A percentile compares a stretch with the other conserved stretches of the same genome.
Evolutionary conservation across 495 filamentous ascomycete species (phyloP).

Genomic region (Aspergillus campestris): DNA sequence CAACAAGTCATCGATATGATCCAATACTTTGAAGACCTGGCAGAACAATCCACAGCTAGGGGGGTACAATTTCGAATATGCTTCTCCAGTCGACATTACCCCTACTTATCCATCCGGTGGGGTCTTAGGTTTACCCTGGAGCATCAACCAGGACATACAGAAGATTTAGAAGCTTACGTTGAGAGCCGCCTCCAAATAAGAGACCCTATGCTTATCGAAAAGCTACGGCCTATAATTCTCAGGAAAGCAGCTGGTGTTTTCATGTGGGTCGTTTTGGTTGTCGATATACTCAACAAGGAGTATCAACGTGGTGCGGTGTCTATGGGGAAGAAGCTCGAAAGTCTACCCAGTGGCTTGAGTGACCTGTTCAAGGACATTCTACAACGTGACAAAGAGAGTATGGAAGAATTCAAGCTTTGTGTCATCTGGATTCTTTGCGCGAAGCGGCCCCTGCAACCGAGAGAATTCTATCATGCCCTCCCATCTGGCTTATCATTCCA

Average conservation of each 20-base stretch:
- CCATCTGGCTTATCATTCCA: constrained; percentile 10
- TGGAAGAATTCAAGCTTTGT: constrained; percentile 21
- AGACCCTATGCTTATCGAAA: constrained; percentile 4
- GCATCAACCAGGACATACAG: constrained; percentile 18
- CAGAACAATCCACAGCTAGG: constrained; percentile 8
- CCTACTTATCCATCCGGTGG: constrained; percentile 29
- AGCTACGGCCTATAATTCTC: constrained; percentile 20
- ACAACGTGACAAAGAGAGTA: constrained; percentile 16
- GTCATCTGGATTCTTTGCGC: constrained; percentile 33
- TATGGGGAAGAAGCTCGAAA: constrained; percentile 18
- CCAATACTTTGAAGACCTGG: constrained; percentile 28
- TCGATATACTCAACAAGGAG: constrained; percentile 37
- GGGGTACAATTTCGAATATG: constrained; percentile 21
- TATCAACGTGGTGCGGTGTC: constrained; percentile 15
- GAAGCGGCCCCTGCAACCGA: constrained; percentile 15
- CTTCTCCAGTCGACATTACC: constrained; percentile 46
- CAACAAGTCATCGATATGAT: constrained; percentile 29
- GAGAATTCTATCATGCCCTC: constrained; percentile 28
- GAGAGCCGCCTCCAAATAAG: constrained; percentile 13
- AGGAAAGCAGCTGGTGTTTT: constrained; percentile 37
- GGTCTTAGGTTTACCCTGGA: constrained; percentile 22
- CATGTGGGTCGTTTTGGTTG: constrained; percentile 41
- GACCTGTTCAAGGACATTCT: constrained; percentile 35
- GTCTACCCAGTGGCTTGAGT: constrained; percentile 25
- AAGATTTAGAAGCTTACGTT: constrained; percentile 19